A percentile compares a stretch with the other conserved stretches of the same genome.
Conservation (phyloP, 2,329 filamentous ascomycete genomes). For the Elsinoe australis region DNA sequence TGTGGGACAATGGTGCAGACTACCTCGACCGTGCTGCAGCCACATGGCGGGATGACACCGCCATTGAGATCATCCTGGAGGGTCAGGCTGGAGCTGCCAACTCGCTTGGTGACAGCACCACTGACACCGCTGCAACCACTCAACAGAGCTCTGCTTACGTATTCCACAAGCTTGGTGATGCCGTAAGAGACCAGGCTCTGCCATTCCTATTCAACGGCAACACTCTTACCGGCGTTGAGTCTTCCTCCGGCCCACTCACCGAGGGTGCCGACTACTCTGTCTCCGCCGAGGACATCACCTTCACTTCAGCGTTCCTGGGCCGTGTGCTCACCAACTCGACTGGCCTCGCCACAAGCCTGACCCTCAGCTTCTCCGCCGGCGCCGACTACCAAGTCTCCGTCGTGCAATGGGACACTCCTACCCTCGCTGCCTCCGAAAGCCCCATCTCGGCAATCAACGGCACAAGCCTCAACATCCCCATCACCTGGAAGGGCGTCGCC, state of each 20-base stretch:
- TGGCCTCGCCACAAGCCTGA: constrained; percentile 46
- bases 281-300: constrained; percentile 40
- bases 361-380: constrained; percentile 47
- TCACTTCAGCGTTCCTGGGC: constrained; percentile 42
- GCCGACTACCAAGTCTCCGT: constrained; percentile 42
- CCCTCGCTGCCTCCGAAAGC: constrained; percentile 27
- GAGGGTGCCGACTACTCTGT: constrained; percentile 42
- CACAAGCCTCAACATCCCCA: constrained; percentile 42
- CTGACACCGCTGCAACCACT: constrained; percentile 38
- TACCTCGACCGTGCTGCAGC: constrained; percentile 45
- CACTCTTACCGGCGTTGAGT: constrained; percentile 36
- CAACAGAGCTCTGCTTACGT: constrained; percentile 49
- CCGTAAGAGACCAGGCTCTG: constrained; percentile 38
- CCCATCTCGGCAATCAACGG: constrained; percentile 31
- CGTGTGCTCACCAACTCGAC: constrained; percentile 38
- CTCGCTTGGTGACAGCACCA: constrained; percentile 46
- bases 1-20: constrained; percentile 56
- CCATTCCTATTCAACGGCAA: constrained; percentile 51
- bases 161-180: constrained; percentile 45
- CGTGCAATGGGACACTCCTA: constrained; percentile 47
- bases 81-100: constrained; percentile 41
- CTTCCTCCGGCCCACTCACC: constrained; percentile 24
- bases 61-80: constrained; percentile 42
- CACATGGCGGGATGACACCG: constrained; percentile 45
- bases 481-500: constrained; percentile 47